Conservation (phyloP, 106 monocot species). For the Triglochin maritima region DNA sequence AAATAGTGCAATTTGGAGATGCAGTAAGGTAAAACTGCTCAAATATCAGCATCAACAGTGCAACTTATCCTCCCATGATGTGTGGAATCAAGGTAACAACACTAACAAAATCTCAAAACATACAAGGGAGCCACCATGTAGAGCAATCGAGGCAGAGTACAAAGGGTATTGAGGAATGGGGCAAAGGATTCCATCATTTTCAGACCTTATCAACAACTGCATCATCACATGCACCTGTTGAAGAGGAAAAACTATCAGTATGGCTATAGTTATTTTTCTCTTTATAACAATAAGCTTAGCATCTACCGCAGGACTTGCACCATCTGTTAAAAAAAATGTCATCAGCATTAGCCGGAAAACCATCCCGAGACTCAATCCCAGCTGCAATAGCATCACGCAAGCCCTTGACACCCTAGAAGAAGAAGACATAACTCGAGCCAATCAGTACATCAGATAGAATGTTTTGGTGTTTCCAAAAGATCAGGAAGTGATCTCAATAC, state of each 20-base stretch:
- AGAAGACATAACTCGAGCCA: background rate
- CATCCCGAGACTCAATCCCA: conserved; percentile 83
- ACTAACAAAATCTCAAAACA: background rate
- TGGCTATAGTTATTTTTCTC: background rate
- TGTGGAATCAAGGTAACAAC: too few species aligned
- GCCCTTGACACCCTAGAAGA: conserved; percentile 78
- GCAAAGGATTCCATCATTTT: conserved; percentile 94
- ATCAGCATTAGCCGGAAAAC: conserved; percentile 77
- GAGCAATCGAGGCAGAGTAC: conserved; percentile 94
- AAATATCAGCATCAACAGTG: too few species aligned
- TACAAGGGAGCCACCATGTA: conserved; percentile 96
- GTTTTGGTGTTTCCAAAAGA: background rate
- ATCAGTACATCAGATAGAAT: background rate
- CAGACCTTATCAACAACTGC: conserved; percentile 76
- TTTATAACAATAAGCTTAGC: background rate
- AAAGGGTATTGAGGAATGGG: conserved; percentile 96
- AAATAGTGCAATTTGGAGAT: too few species aligned
- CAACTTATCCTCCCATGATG: too few species aligned
- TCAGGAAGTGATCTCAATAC: conserved; percentile 18
- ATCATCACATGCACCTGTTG: conserved; percentile 95
- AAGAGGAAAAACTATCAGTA: conserved; percentile 1
- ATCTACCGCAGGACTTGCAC: conserved; percentile 85
- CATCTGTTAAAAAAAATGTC: conserved; percentile 94
- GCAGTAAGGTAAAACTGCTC: too few species aligned
- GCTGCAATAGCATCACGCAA: conserved; percentile 86